Percentiles rank a stretch among this genome's conserved stretches.
phyloP scores from a whole-genome alignment of 495 filamentous ascomycete species.

The Filosporella fistucella region DNA sequence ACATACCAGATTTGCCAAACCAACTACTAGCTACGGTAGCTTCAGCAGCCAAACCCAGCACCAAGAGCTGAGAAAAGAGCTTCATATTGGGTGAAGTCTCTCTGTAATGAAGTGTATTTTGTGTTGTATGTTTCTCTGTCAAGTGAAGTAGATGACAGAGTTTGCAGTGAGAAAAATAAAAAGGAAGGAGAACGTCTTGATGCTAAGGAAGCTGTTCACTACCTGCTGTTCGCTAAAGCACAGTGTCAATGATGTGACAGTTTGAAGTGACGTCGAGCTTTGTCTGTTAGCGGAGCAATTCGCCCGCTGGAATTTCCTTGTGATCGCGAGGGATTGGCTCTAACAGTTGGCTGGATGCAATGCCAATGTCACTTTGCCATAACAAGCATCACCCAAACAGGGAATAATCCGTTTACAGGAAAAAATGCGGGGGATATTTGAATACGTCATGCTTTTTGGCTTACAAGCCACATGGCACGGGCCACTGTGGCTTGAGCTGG shows the following conservation, averaged over 20 bases:
- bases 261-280: no score
- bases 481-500: no score
- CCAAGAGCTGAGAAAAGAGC: constrained; percentile 63
- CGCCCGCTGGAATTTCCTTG: no score
- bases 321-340: constrained; percentile 2
- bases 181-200: neutral
- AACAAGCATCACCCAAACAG: no score
- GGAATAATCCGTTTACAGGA: no score
- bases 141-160: neutral
- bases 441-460: no score
- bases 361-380: constrained; percentile 6
- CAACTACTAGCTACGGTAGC: constrained; percentile 65
- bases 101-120: neutral
- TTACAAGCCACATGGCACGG: no score
- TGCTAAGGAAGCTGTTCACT: neutral
- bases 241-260: no score
- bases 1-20: constrained; percentile 80
- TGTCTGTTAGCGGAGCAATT: no score
- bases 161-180: neutral
- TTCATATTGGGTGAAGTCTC: constrained; percentile 53
- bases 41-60: constrained; percentile 67
- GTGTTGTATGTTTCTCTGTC: constrained; percentile 2
- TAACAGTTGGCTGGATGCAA: neutral
- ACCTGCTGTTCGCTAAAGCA: neutral
- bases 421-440: no score